Conservation (phyloP, 2,329 filamentous ascomycete genomes). For the Fusarium protoensiforme region DNA sequence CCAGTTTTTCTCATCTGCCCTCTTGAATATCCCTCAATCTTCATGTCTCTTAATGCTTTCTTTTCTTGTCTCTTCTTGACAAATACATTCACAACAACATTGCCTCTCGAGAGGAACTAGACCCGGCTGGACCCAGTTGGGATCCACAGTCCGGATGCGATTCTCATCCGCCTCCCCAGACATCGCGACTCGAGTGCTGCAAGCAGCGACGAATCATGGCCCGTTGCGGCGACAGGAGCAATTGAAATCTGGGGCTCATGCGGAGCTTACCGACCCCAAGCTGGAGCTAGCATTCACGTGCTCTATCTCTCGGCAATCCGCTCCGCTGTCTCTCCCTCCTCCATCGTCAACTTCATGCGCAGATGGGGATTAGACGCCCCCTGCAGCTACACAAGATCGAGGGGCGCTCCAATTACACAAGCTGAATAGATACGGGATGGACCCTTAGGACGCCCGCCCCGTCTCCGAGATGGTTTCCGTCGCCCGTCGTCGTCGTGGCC, state of each 20-base stretch:
- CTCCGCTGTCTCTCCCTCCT: background rate
- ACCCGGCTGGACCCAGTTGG: background rate
- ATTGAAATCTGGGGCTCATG: background rate
- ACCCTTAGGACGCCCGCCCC: background rate
- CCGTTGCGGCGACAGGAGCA: background rate
- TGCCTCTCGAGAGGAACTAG: background rate
- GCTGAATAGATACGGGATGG: background rate
- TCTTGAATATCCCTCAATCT: background rate
- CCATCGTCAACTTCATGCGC: background rate
- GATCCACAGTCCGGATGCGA: conserved; percentile 5
- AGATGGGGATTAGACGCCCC: background rate
- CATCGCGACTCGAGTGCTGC: background rate
- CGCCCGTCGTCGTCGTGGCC: background rate
- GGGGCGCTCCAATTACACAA: background rate
- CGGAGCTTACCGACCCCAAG: background rate
- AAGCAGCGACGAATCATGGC: background rate
- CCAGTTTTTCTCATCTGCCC: background rate
- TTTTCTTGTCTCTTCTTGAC: background rate
- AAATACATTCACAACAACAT: background rate
- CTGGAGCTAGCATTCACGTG: background rate
- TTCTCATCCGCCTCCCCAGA: background rate
- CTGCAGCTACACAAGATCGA: background rate
- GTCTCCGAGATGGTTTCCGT: background rate
- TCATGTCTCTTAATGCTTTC: background rate
- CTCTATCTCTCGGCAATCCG: background rate